Evolutionary conservation across 331 rosid genomes (phyloP).

Genomic region (Spiraea crenata): DNA sequence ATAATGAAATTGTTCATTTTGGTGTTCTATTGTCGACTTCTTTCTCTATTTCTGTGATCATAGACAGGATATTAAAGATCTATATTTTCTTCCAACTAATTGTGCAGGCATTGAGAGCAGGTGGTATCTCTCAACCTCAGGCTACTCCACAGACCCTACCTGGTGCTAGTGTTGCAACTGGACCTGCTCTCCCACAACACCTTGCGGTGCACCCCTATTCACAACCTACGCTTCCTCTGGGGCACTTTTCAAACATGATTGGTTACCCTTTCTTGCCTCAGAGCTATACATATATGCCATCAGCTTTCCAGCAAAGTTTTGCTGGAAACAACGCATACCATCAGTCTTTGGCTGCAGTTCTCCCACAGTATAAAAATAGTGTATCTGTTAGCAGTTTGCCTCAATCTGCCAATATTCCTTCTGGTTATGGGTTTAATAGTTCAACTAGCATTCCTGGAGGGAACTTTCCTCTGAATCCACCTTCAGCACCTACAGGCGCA

Average conservation of each 20-base stretch:
- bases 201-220: slow-evolving; percentile 93
- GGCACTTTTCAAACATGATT: slow-evolving; percentile 91
- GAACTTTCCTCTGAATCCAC: slow-evolving; percentile 74
- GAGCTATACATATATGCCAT: slow-evolving; percentile 96
- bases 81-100: slow-evolving; percentile 14
- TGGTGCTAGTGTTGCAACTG: slow-evolving; percentile 71
- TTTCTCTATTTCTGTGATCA: background rate
- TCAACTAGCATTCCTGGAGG: slow-evolving; percentile 92
- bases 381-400: slow-evolving; percentile 94
- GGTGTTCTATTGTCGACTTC: background rate
- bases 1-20: background rate
- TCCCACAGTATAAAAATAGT: slow-evolving; percentile 91
- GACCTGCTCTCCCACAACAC: slow-evolving; percentile 94
- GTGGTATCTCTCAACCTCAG: slow-evolving; percentile 65
- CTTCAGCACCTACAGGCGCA: slow-evolving; percentile 68
- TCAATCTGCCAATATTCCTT: slow-evolving; percentile 77
- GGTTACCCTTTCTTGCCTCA: slow-evolving; percentile 97
- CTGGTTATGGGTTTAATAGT: slow-evolving; percentile 91
- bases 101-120: slow-evolving; percentile 75
- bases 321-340: slow-evolving; percentile 91
- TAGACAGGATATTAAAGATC: background rate
- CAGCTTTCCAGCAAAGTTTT: slow-evolving; percentile 93
- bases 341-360: slow-evolving; percentile 92
- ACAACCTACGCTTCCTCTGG: slow-evolving; percentile 86
- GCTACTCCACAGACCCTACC: slow-evolving; percentile 63